Evolutionary conservation across 2,329 filamentous ascomycete genomes (phyloP).

Genomic region (Aspergillus sclerotialis): DNA sequence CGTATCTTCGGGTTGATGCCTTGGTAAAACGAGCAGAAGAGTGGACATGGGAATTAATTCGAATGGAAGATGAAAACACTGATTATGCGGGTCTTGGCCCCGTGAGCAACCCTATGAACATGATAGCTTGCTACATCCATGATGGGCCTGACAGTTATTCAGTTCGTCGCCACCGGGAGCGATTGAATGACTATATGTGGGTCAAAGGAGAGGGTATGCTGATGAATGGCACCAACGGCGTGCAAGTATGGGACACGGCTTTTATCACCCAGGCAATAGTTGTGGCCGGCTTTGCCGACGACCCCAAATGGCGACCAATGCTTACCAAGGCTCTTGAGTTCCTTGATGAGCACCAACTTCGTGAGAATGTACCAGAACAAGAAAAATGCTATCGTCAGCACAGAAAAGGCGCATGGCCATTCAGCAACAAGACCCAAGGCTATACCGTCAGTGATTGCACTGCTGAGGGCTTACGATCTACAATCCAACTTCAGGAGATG

Average conservation of each 20-base stretch:
- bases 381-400: constrained; percentile 80
- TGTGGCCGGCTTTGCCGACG: constrained; percentile 69
- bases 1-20: constrained; percentile 61
- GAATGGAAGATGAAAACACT: constrained; percentile 90
- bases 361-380: constrained; percentile 71
- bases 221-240: constrained; percentile 94
- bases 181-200: constrained; percentile 83
- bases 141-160: constrained; percentile 69
- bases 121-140: constrained; percentile 74
- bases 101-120: constrained; percentile 85
- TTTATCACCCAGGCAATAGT: constrained; percentile 80
- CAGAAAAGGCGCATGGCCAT: constrained; percentile 91
- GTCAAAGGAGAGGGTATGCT: constrained; percentile 89
- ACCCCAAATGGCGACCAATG: constrained; percentile 75
- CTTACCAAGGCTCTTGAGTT: constrained; percentile 75
- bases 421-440: constrained; percentile 85
- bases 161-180: constrained; percentile 70
- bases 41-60: constrained; percentile 74
- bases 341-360: constrained; percentile 84
- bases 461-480: constrained; percentile 79
- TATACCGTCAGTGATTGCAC: constrained; percentile 96
- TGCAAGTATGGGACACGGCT: constrained; percentile 93
- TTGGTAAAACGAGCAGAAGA: constrained; percentile 68
- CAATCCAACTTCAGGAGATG: constrained; percentile 75
- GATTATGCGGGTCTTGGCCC: constrained; percentile 80